Percentiles rank a stretch among this genome's conserved stretches.
Evolutionary conservation across 345 rosid genomes (phyloP).

Genomic region (Rhodamnia argentea): DNA sequence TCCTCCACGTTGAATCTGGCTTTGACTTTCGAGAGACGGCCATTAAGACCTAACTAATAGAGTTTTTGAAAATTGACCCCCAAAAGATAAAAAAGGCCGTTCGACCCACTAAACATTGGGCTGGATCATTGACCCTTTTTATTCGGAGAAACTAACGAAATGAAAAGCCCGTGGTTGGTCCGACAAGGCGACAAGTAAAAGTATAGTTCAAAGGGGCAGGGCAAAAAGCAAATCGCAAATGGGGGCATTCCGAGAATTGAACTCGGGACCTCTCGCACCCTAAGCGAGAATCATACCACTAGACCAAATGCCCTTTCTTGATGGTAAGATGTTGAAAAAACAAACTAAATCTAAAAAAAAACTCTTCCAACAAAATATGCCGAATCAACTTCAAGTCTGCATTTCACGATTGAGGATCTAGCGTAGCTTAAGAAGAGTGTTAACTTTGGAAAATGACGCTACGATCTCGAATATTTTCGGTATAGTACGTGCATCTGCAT

Average conservation of each 20-base stretch:
- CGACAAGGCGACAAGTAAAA: neutral
- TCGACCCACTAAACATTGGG: neutral
- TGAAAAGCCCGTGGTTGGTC: neutral
- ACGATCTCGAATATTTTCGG: neutral
- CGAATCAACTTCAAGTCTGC: neutral
- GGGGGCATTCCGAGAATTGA: conserved; percentile 76
- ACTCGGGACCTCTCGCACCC: conserved; percentile 85
- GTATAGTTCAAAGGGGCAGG: neutral
- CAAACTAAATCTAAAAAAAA: too few species aligned
- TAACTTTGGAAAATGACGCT: neutral
- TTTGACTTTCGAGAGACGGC: too few species aligned
- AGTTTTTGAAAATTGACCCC: neutral
- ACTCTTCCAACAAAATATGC: too few species aligned
- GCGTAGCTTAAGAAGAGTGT: neutral
- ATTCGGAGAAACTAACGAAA: neutral
- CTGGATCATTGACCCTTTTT: too few species aligned
- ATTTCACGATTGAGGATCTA: too few species aligned
- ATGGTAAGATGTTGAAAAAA: too few species aligned
- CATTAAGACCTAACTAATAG: too few species aligned
- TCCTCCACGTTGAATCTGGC: too few species aligned
- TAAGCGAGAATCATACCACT: conserved; percentile 92
- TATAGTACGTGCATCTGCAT: neutral
- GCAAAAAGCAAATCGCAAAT: neutral
- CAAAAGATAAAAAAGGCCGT: neutral
- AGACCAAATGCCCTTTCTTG: conserved; percentile 59